These are phyloP conservation scores for Microcyclospora tardicrescens DNA, from an alignment of 2,329 filamentous ascomycete species.

Conservation along the genomic window DNA sequence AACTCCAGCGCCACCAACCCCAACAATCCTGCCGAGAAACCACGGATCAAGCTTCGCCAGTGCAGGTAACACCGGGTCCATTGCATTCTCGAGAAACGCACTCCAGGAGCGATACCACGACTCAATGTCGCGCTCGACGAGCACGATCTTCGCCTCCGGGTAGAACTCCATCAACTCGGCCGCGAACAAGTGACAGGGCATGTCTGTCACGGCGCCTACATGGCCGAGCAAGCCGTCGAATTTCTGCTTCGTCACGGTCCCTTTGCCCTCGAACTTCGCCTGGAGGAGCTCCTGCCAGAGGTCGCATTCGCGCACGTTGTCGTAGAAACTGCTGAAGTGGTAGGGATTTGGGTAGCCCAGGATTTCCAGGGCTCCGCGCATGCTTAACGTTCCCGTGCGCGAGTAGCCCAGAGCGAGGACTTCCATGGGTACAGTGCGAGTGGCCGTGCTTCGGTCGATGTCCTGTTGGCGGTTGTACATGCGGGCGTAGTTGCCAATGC, in stretches of 20 bases:
- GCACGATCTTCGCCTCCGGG: slow-evolving; percentile 26
- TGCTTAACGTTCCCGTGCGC: slow-evolving; percentile 14
- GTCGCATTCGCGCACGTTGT: slow-evolving; percentile 7
- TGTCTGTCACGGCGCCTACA: slow-evolving; percentile 21
- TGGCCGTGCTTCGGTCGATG: slow-evolving; percentile 6
- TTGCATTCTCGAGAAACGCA: neutral
- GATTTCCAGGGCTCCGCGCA: slow-evolving; percentile 9
- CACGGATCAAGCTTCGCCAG: neutral
- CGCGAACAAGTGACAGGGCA: slow-evolving; percentile 22
- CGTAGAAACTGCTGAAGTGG: slow-evolving; percentile 10
- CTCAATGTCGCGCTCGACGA: slow-evolving; percentile 18
- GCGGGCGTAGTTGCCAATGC: slow-evolving; percentile 7
- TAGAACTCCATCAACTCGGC: slow-evolving; percentile 25
- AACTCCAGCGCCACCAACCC: neutral
- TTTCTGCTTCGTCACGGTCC: slow-evolving; percentile 5
- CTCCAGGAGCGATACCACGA: slow-evolving; percentile 7
- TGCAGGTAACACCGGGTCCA: neutral
- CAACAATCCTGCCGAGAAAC: neutral
- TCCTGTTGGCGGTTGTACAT: slow-evolving; percentile 7
- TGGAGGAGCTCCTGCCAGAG: slow-evolving; percentile 6
- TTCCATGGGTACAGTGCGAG: slow-evolving; percentile 9
- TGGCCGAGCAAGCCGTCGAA: slow-evolving; percentile 23
- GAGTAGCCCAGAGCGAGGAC: slow-evolving; percentile 13
- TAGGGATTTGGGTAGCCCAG: slow-evolving; percentile 12
- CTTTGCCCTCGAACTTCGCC: slow-evolving; percentile 7